Base-by-base conservation (phyloP, 371 early-diverging fungal species). In the Batrachochytrium dendrobatidis region DNA sequence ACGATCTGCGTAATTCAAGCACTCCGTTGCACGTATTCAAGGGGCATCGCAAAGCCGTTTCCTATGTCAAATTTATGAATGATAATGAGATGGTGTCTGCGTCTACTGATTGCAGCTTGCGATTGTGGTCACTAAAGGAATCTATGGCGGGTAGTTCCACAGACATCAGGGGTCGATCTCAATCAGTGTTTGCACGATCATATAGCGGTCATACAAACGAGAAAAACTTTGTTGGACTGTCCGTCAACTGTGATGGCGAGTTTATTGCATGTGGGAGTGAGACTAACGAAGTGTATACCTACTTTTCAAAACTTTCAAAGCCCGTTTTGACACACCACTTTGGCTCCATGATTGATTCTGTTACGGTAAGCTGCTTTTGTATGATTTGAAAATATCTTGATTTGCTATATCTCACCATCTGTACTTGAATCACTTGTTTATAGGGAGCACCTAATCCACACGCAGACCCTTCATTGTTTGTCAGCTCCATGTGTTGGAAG, bases 251-350 rank as follows among this genome's bases (percentile, higher is more conserved):
- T 8, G 58, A 59, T 15, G 81, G 81, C 3, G 88, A 91, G 58
- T 91, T 90, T 86, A 87, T 95, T 61, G 74, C 90, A 0, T 92
- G 92, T 63, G 95, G 95, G 20, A 89, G 89, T 64, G 95, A 95
- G 66, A 87, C 84, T 51, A 92, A 95, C 69, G 79, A 81, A 0
- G 80, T 92, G 15, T 92, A 85, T 64, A 77, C 86, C 0, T 95
- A 95, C 63, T 85, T 88, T 74, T 80, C 81, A 53, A 71, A 76
- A 31, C 72, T 89, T 25, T 72, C 76, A 49, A 71, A 76, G 15
- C 94, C 95, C 0, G 78, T 90, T 4, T 79, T 87, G 25, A 76
- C 70, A 17, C 82, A 84, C 65, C 72, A 71, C 56, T 94, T 95
- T 70, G 90, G 90, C 22, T 81, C 74, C 57, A 74, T 75, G 29